These are phyloP conservation scores for Pseudotulostoma volvatum DNA, from an alignment of 495 filamentous ascomycete species.

Conservation along the genomic window DNA sequence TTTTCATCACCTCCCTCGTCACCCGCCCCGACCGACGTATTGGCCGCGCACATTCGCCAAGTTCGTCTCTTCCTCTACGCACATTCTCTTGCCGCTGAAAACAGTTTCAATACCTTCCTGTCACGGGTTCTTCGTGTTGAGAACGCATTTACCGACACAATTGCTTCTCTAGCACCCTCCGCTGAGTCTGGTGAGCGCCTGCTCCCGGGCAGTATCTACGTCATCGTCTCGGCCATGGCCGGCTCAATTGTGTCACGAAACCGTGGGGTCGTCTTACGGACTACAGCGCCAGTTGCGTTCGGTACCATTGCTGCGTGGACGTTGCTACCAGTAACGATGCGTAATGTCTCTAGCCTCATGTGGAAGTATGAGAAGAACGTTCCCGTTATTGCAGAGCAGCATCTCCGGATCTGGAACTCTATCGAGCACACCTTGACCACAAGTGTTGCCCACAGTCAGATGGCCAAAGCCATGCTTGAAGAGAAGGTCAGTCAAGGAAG, in stretches of 20 bases:
- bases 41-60: slow-evolving; percentile 65
- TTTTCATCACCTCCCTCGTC: slow-evolving; percentile 22
- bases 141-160: slow-evolving; percentile 58
- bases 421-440: slow-evolving; percentile 53
- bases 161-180: slow-evolving; percentile 73
- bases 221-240: slow-evolving; percentile 81
- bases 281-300: slow-evolving; percentile 50
- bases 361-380: slow-evolving; percentile 73
- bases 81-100: slow-evolving; percentile 54
- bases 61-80: slow-evolving; percentile 68
- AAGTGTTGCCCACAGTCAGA: slow-evolving; percentile 50
- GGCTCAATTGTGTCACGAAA: slow-evolving; percentile 78
- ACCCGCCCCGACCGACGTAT: slow-evolving; percentile 77
- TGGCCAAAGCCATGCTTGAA: slow-evolving; percentile 55
- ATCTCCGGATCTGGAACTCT: slow-evolving; percentile 47
- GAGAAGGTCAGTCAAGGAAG: slow-evolving; percentile 57
- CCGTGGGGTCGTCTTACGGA: slow-evolving; percentile 63
- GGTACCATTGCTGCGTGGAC: slow-evolving; percentile 58
- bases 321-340: slow-evolving; percentile 61
- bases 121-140: slow-evolving; percentile 63
- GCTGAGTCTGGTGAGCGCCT: slow-evolving; percentile 67
- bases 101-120: slow-evolving; percentile 59
- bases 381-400: slow-evolving; percentile 62
- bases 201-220: slow-evolving; percentile 74
- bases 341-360: slow-evolving; percentile 64